Percentiles rank a stretch among this genome's conserved stretches.
phyloP scores from a whole-genome alignment of 441 rosid genomes.

The Theobroma grandiflorum region DNA sequence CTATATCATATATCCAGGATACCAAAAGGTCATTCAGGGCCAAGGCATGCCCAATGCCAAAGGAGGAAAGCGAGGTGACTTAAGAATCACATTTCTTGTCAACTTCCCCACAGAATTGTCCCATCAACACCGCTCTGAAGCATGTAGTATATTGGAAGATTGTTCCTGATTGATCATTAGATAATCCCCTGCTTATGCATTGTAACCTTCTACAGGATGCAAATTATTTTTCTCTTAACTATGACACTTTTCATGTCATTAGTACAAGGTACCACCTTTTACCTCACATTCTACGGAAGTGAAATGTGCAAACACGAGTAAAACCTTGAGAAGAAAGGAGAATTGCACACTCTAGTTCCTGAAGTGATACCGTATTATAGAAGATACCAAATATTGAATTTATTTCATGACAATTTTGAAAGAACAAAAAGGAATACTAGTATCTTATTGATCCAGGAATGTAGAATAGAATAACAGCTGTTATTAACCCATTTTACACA shows the following conservation, averaged over 20 bases:
- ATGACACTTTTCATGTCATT: background rate
- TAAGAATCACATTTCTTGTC: slow-evolving; percentile 59
- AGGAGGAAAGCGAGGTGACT: slow-evolving; percentile 65
- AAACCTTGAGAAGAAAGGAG: background rate
- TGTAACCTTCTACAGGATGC: background rate
- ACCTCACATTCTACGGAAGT: background rate
- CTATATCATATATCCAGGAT: slow-evolving; percentile 67
- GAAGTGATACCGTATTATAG: background rate
- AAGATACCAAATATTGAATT: too few relatives aligned
- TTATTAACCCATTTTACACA: too few relatives aligned
- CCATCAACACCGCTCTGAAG: slow-evolving; percentile 55
- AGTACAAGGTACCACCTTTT: background rate
- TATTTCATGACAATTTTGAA: too few relatives aligned
- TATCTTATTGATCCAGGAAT: too few relatives aligned
- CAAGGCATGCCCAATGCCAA: slow-evolving; percentile 79
- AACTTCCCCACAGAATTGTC: slow-evolving; percentile 62
- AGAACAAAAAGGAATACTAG: too few relatives aligned
- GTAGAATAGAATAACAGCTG: too few relatives aligned
- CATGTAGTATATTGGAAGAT: slow-evolving; percentile 55
- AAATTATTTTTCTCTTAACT: background rate
- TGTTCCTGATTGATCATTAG: slow-evolving; percentile 43
- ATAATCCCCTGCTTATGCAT: background rate
- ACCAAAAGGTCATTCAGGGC: slow-evolving; percentile 63
- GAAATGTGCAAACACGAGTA: background rate
- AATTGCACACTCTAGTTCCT: background rate